Evolutionary conservation across 345 rosid species (phyloP), one percentile per base, ranked within the genome.

Genomic region (Boechera divaricarpa): DNA sequence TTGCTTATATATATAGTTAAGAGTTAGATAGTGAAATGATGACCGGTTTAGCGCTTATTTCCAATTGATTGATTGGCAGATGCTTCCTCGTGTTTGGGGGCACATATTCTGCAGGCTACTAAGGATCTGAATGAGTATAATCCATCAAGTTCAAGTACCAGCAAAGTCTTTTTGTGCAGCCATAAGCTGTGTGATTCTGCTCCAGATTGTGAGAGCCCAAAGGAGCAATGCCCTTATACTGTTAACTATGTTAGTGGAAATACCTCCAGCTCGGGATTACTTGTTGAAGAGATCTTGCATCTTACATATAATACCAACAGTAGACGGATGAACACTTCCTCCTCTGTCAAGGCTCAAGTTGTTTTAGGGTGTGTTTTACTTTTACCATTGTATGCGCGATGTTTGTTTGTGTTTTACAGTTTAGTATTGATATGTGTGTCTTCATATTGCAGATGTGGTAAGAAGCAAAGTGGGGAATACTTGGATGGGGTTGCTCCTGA

Each of bases 51-150:
- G 87, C 91, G 81, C 96, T 93, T 93, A 85, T 87, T 85, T 87
- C 87, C 84, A 49, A 85, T 77, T 85, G 89, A 91, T 93, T 91
- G 98, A 93, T 93, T 93, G 95, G 94, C 95, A 91, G 97, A 92
- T 93, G 97, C 94, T 88, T 91, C 94, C 81, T 87, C 85, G 73
- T 91, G 77, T 91, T 83, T 91, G 92, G 98, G 75, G 87, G 92
- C 94, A 89, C 85, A 85, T 93, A 83, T 91, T 91, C 83, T 91
- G 96, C 97, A 91, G 98, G 96, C 89, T 77, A 87, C 91, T 74
- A 88, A 81, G 84, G 97, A 90, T 82, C 61, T 93, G 53, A 88
- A 82, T 66, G 92, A 89, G 83, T 93, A 90, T 63, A 81, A 67
- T 73, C 97, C 92, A 67, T 86, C 97, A 32, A 75, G 62, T 54